A percentile compares a stretch with the other conserved stretches of the same genome.
Conservation (phyloP, 371 early-diverging fungal species). For the Apophysomyces elegans region DNA sequence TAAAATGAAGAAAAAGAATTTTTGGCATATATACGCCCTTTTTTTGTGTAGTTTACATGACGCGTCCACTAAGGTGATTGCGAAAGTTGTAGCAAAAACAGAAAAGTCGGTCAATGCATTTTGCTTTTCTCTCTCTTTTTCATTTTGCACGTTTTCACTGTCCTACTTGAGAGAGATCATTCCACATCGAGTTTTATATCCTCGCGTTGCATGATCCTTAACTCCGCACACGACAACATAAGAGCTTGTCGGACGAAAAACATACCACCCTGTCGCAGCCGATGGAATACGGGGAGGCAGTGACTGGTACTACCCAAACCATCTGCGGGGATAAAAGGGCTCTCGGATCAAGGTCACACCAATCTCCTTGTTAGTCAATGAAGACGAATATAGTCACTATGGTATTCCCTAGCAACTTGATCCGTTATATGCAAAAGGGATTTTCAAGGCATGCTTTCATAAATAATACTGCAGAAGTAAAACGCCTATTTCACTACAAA, state of each 20-base stretch:
- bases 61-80: neutral
- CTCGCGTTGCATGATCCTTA: conserved; percentile 7
- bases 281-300: conserved; percentile 10
- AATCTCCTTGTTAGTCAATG: neutral
- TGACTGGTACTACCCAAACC: neutral
- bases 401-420: neutral
- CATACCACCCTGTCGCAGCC: neutral
- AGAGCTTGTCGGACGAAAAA: neutral
- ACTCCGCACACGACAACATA: neutral
- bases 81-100: neutral
- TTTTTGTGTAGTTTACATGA: neutral
- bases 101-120: neutral
- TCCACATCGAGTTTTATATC: neutral
- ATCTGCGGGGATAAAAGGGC: conserved; percentile 6
- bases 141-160: neutral
- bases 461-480: neutral
- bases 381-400: neutral
- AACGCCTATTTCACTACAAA: neutral
- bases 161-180: neutral
- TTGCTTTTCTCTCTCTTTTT: neutral
- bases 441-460: neutral
- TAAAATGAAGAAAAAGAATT: neutral
- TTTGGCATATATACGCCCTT: neutral
- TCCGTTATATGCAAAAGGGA: neutral
- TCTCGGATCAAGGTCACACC: neutral